Conservation (phyloP, 176 grass and related monocot species). For the Tillandsia leiboldiana region DNA sequence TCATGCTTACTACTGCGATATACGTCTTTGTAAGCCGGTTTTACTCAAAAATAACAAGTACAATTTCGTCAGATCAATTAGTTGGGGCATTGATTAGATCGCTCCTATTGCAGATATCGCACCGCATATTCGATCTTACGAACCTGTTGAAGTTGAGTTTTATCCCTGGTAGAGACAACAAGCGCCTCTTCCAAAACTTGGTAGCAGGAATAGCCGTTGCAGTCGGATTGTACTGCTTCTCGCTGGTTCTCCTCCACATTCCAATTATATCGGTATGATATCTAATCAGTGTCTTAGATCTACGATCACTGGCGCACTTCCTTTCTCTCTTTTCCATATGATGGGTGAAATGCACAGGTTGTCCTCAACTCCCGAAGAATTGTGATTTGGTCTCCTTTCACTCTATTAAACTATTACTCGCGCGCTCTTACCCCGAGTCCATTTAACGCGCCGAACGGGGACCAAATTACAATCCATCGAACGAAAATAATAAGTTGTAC, state of each 20-base stretch:
- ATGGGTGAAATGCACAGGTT: no score
- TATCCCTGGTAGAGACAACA: constrained; percentile 72
- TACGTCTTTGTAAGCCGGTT: constrained; percentile 53
- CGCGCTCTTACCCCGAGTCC: no score
- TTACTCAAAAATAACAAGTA: neutral
- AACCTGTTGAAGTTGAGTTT: constrained; percentile 47
- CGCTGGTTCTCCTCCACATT: constrained; percentile 74
- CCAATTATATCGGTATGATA: constrained; percentile 54
- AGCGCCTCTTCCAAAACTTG: constrained; percentile 69
- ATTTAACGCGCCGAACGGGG: no score
- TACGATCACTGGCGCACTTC: neutral
- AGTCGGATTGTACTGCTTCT: constrained; percentile 56
- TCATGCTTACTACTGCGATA: constrained; percentile 51
- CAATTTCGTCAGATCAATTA: neutral
- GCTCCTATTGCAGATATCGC: constrained; percentile 49
- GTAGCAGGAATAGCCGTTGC: constrained; percentile 52
- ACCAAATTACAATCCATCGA: no score
- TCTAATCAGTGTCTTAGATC: neutral
- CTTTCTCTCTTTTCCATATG: neutral
- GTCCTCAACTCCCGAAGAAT: no score
- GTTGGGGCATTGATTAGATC: neutral
- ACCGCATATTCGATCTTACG: constrained; percentile 59
- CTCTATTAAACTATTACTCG: no score
- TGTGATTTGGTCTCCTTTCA: no score
- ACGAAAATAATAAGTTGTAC: no score